phyloP scores from a whole-genome alignment of 73 alveolate species.

The Durusdinium trenchii region DNA sequence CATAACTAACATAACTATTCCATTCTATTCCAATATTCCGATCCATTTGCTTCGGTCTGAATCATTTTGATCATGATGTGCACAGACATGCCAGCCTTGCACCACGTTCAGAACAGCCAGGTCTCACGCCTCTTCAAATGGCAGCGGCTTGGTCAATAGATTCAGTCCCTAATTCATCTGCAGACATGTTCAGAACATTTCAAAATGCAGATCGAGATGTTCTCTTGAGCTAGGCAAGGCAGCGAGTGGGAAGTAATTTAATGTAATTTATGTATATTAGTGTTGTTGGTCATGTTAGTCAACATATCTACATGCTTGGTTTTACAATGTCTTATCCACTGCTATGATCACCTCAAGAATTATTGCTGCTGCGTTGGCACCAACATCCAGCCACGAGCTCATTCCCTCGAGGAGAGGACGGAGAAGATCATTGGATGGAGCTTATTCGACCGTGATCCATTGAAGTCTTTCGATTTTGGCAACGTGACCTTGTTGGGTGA shows the following conservation, averaged over 20 bases:
- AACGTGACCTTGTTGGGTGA: constrained; percentile 86
- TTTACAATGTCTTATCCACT: neutral
- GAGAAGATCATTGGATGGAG: constrained; percentile 87
- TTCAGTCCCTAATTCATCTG: neutral
- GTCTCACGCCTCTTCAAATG: constrained; percentile 42
- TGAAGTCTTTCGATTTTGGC: constrained; percentile 82
- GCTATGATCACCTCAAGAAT: neutral
- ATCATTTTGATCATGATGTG: neutral
- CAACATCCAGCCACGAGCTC: neutral
- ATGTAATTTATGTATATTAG: neutral
- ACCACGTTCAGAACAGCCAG: neutral
- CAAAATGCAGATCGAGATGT: neutral
- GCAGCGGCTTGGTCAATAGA: constrained; percentile 41
- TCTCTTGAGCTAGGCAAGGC: neutral
- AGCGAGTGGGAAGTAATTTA: neutral
- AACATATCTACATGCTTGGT: neutral
- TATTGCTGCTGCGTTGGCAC: neutral
- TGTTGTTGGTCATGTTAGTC: neutral
- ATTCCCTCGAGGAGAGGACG: constrained; percentile 34
- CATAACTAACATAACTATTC: neutral
- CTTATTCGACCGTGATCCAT: constrained; percentile 76
- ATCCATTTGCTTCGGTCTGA: neutral
- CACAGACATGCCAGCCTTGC: neutral
- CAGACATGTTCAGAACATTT: neutral
- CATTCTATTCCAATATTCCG: neutral